Conservation (phyloP, 805 yeast genomes). For the Saccharomyces jurei region DNA sequence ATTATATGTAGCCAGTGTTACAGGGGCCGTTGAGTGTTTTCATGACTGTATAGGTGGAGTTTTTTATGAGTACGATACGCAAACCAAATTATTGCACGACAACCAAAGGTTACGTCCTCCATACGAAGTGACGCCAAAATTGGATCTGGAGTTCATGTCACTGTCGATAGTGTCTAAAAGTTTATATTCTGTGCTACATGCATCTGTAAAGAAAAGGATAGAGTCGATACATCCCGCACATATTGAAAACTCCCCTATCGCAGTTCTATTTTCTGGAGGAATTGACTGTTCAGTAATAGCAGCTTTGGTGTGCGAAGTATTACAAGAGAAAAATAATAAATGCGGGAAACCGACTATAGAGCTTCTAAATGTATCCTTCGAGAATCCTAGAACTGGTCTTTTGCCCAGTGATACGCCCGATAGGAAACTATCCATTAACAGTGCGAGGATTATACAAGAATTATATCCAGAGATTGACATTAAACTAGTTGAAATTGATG, state of each 20-base stretch:
- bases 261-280: conserved; percentile 87
- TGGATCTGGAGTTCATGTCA: conserved; percentile 15
- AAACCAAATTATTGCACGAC: conserved; percentile 11
- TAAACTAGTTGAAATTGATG: conserved; percentile 58
- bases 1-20: conserved; percentile 41
- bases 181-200: conserved; percentile 28
- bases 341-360: conserved; percentile 40
- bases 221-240: conserved; percentile 52
- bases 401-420: conserved; percentile 73
- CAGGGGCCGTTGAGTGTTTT: conserved; percentile 28
- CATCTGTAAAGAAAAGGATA: conserved; percentile 44
- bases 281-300: conserved; percentile 84
- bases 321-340: conserved; percentile 8
- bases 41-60: conserved; percentile 49
- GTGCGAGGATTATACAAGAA: conserved; percentile 45
- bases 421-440: conserved; percentile 59
- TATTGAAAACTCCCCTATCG: conserved; percentile 34
- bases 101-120: conserved; percentile 8
- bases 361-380: conserved; percentile 86
- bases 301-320: conserved; percentile 34
- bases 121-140: conserved; percentile 15
- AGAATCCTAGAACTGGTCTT: conserved; percentile 69
- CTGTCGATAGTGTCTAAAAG: conserved; percentile 5
- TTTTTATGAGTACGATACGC: conserved; percentile 38
- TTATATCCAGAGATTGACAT: conserved; percentile 38